Evolutionary conservation across 2,329 filamentous ascomycete species (phyloP).

Genomic region (Anthostomella pinea): DNA sequence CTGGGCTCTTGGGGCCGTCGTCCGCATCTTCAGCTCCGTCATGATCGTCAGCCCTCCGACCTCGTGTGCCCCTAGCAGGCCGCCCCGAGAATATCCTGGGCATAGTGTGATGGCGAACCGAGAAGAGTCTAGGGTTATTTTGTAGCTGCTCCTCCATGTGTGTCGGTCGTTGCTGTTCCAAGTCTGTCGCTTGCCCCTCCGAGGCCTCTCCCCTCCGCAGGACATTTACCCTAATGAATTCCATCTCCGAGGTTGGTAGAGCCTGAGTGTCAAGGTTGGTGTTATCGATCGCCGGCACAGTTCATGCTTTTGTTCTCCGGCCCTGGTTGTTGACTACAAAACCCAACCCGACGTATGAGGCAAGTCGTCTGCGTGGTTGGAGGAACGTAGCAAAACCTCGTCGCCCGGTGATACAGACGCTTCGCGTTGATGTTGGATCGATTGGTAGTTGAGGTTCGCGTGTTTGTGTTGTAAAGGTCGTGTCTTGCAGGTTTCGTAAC

Average conservation of each 20-base stretch:
- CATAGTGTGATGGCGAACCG: slow-evolving; percentile 14
- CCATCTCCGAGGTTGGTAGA: slow-evolving; percentile 15
- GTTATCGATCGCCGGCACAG: slow-evolving; percentile 14
- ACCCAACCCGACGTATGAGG: too few species aligned
- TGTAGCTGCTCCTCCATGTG: slow-evolving; percentile 20
- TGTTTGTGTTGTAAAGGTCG: slow-evolving; percentile 8
- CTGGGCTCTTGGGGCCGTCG: slow-evolving; percentile 46
- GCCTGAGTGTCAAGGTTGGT: slow-evolving; percentile 9
- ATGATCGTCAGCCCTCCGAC: slow-evolving; percentile 6
- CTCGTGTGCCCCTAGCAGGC: slow-evolving; percentile 10
- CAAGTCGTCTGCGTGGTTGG: too few species aligned
- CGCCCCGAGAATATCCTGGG: slow-evolving; percentile 17
- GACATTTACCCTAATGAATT: slow-evolving; percentile 22
- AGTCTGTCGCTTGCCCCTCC: slow-evolving; percentile 12
- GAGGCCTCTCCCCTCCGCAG: slow-evolving; percentile 16
- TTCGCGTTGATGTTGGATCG: slow-evolving; percentile 3
- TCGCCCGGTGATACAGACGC: too few species aligned
- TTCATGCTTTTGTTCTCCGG: slow-evolving; percentile 17
- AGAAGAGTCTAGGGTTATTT: slow-evolving; percentile 13
- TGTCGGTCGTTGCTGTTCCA: slow-evolving; percentile 15
- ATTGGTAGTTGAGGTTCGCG: slow-evolving; percentile 10
- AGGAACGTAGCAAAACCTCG: too few species aligned
- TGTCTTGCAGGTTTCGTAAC: slow-evolving; percentile 17
- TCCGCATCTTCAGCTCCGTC: slow-evolving; percentile 31
- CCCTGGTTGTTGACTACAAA: slow-evolving; percentile 1